Percentiles rank a stretch among this genome's conserved stretches.
phyloP scores from a whole-genome alignment of 306 rosid genomes.

The Inga laurina region DNA sequence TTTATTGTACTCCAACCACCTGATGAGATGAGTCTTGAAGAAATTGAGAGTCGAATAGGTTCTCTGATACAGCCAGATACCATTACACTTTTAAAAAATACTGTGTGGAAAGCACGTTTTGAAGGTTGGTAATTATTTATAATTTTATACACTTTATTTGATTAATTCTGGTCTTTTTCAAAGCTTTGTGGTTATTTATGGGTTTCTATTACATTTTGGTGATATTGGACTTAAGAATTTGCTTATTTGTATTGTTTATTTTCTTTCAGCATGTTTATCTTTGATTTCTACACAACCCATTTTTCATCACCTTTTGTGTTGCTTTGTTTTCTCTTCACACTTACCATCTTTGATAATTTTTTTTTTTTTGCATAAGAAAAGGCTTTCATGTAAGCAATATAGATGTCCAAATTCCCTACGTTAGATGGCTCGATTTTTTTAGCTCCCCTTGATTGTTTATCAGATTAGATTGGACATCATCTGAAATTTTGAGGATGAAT shows the following conservation, averaged over 20 bases:
- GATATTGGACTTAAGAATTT: background rate
- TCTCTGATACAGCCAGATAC: constrained; percentile 76
- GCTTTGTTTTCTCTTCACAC: background rate
- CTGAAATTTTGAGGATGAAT: no score
- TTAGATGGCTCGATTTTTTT: no score
- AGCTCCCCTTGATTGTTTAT: no score
- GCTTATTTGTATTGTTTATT: background rate
- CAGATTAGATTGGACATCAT: no score
- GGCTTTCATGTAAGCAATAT: no score
- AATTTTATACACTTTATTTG: constrained; percentile 5
- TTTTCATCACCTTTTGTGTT: background rate
- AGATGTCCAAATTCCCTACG: no score
- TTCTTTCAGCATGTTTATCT: background rate
- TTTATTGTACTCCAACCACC: constrained; percentile 59
- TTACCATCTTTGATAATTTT: background rate
- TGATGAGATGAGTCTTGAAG: constrained; percentile 90
- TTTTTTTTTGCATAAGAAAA: background rate
- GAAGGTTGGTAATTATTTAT: constrained; percentile 65
- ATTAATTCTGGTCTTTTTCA: background rate
- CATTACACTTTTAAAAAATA: constrained; percentile 76
- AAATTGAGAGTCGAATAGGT: constrained; percentile 90
- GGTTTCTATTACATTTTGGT: background rate
- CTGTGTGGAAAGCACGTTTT: constrained; percentile 94
- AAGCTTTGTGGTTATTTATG: background rate
- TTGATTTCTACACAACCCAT: background rate